Conservation (phyloP, 768 basidiomycete species). For the Royoungia palumana region DNA sequence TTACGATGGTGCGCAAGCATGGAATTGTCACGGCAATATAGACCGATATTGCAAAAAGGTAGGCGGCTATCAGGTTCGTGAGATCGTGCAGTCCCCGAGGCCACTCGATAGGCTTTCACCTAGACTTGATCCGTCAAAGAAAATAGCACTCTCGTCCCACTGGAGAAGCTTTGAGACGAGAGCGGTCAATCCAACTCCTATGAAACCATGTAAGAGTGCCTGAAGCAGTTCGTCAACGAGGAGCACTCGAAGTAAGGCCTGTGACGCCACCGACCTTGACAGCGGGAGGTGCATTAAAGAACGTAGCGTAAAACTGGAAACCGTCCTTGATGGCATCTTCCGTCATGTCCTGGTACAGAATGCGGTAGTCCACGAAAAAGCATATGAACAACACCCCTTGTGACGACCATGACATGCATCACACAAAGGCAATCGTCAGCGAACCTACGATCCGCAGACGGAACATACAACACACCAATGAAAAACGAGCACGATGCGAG, state of each 20-base stretch:
- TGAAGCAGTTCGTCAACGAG: constrained; percentile 26
- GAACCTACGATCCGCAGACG: constrained; percentile 14
- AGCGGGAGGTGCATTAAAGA: constrained; percentile 89
- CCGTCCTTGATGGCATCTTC: constrained; percentile 69
- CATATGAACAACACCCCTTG: constrained; percentile 80
- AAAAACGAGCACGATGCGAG: constrained; percentile 87
- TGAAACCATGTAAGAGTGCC: constrained; percentile 86
- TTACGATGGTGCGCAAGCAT: constrained; percentile 69
- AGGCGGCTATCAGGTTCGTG: constrained; percentile 50
- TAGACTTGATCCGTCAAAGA: constrained; percentile 88
- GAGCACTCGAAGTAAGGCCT: background rate
- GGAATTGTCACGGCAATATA: constrained; percentile 84
- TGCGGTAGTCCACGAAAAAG: constrained; percentile 82
- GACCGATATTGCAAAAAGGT: constrained; percentile 71
- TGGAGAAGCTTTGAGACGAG: constrained; percentile 75
- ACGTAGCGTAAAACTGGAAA: constrained; percentile 87
- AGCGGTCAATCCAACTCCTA: constrained; percentile 72
- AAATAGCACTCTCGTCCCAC: constrained; percentile 92
- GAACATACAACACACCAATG: constrained; percentile 55
- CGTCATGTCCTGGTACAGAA: constrained; percentile 69
- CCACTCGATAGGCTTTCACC: constrained; percentile 45
- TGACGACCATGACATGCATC: background rate
- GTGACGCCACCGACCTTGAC: constrained; percentile 67
- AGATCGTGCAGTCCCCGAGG: constrained; percentile 7
- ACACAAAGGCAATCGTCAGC: background rate